These are phyloP conservation scores for Chlamydomonas sp. DNA, from an alignment of 139 green algal species.

Conservation along the genomic window DNA sequence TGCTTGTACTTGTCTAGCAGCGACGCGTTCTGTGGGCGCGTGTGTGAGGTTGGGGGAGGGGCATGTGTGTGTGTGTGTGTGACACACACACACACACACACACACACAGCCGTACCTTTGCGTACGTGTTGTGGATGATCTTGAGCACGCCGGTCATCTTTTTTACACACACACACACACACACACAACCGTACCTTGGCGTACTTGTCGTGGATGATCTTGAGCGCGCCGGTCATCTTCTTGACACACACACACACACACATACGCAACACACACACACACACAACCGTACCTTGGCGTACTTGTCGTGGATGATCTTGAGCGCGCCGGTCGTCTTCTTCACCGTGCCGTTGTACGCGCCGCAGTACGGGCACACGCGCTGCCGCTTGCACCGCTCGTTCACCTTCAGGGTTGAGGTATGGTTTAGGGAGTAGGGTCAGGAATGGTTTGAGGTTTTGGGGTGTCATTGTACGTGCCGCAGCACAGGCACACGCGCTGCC, in stretches of 20 bases:
- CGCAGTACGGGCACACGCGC: conserved; percentile 72
- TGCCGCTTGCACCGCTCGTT: conserved; percentile 82
- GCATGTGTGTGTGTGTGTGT: no score
- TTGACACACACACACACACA: no score
- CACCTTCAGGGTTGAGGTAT: no score
- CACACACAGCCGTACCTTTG: conserved; percentile 53
- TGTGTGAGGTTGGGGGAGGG: no score
- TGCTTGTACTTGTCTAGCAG: no score
- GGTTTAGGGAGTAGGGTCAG: no score
- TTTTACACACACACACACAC: no score
- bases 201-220: conserved; percentile 90
- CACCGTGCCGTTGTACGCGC: conserved; percentile 66
- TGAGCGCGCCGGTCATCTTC: conserved; percentile 65
- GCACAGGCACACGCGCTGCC: conserved; percentile 60
- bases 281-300: conserved; percentile 51
- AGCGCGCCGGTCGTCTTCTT: conserved; percentile 77
- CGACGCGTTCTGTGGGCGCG: no score
- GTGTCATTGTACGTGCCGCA: conserved; percentile 71
- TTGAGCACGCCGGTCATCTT: conserved; percentile 69
- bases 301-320: conserved; percentile 91
- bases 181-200: conserved; percentile 51
- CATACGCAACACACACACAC: no score
- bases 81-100: no score
- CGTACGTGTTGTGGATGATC: conserved; percentile 87
- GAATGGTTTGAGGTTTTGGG: no score